Evolutionary conservation across 257 asterid species (phyloP).

Genomic region (Ajuga chamaepitys): DNA sequence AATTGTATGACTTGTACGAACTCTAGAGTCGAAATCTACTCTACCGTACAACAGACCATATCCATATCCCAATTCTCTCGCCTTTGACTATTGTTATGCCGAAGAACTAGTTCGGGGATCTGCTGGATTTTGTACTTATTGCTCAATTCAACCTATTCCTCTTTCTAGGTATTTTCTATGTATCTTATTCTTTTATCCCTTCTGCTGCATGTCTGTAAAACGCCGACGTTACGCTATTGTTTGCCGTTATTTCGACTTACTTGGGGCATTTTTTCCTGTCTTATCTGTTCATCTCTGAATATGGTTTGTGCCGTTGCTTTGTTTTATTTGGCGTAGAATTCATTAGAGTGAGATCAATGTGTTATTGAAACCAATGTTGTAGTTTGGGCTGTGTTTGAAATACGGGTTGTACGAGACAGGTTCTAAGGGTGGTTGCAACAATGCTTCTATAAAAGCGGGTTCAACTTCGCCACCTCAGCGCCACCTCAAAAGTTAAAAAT

Average conservation of each 20-base stretch:
- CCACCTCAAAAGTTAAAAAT: too few species aligned
- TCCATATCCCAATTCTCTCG: too few species aligned
- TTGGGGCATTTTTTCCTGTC: neutral
- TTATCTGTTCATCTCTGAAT: neutral
- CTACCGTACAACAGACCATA: too few species aligned
- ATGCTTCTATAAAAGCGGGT: too few species aligned
- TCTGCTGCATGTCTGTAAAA: neutral
- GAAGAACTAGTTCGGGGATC: neutral
- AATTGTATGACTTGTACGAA: too few species aligned
- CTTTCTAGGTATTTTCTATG: slow-evolving; percentile 12
- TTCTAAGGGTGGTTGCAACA: neutral
- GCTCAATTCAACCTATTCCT: neutral
- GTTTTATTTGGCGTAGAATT: neutral
- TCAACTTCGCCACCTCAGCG: too few species aligned
- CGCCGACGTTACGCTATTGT: neutral
- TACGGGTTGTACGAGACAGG: neutral
- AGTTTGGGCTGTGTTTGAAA: neutral
- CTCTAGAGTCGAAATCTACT: too few species aligned
- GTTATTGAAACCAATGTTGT: neutral
- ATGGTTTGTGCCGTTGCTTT: neutral
- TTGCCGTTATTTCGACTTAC: neutral
- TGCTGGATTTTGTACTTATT: neutral
- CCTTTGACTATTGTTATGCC: neutral
- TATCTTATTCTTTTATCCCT: neutral
- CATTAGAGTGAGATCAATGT: neutral